phyloP scores from a whole-genome alignment of 371 early-diverging fungal genomes.

The Circinella minor region DNA sequence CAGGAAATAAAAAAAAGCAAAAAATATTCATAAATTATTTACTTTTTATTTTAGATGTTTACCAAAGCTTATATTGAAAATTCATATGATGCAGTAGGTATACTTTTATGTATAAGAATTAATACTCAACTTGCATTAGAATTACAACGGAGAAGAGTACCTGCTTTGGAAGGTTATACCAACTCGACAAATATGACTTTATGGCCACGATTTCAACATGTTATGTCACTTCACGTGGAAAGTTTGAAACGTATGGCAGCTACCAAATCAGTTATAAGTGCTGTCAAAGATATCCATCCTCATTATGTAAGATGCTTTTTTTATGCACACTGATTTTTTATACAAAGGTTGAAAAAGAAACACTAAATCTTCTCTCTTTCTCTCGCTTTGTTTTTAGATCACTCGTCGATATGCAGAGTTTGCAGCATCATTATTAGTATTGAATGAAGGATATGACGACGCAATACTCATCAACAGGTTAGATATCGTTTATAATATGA shows the following conservation, averaged over 20 bases:
- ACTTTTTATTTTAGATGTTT: slow-evolving; percentile 47
- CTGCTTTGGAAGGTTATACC: slow-evolving; percentile 81
- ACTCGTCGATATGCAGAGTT: slow-evolving; percentile 90
- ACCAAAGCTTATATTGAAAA: slow-evolving; percentile 73
- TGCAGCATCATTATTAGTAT: slow-evolving; percentile 80
- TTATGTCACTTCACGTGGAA: slow-evolving; percentile 88
- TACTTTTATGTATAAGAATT: slow-evolving; percentile 86
- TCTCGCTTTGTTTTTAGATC: slow-evolving; percentile 21
- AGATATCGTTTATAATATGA: neutral
- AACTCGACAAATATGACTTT: slow-evolving; percentile 88
- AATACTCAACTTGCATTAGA: slow-evolving; percentile 82
- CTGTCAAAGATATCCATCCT: slow-evolving; percentile 80
- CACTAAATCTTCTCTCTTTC: neutral
- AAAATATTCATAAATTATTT: neutral
- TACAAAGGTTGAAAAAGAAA: neutral
- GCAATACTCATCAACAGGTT: slow-evolving; percentile 80
- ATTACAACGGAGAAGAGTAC: slow-evolving; percentile 80
- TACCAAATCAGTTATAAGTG: slow-evolving; percentile 53
- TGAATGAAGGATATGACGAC: slow-evolving; percentile 88
- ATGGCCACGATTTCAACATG: slow-evolving; percentile 90
- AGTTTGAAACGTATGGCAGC: slow-evolving; percentile 75
- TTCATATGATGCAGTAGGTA: slow-evolving; percentile 88
- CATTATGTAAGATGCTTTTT: slow-evolving; percentile 69
- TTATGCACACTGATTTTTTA: neutral
- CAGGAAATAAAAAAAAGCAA: too few relatives aligned